Conservation (phyloP, 805 yeast species). For the Candida sanyiensis region DNA sequence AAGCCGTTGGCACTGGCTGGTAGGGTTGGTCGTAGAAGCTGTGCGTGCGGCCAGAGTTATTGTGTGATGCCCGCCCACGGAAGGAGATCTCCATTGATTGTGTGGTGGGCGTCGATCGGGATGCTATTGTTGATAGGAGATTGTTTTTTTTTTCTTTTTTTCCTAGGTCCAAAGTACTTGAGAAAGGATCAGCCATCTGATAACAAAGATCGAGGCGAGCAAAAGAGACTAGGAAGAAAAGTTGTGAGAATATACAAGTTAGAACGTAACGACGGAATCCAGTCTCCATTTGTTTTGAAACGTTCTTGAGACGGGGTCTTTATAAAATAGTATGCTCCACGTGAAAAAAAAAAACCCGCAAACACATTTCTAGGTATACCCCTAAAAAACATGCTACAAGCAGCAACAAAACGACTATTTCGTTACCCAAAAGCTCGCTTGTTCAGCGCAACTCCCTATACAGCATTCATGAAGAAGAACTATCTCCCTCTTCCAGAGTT, state of each 20-base stretch:
- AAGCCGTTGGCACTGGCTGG: constrained; percentile 15
- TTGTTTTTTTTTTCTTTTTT: not conserved
- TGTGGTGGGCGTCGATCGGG: not conserved
- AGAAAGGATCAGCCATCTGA: no score
- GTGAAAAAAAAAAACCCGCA: no score
- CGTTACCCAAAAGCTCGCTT: not conserved
- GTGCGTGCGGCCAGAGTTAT: not conserved
- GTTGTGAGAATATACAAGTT: no score
- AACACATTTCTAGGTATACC: no score
- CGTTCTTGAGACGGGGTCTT: no score
- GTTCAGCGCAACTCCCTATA: not conserved
- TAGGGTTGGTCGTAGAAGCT: constrained; percentile 4
- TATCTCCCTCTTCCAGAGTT: constrained; percentile 14
- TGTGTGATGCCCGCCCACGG: not conserved
- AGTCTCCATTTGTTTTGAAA: no score
- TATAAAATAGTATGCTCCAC: no score
- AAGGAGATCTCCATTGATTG: constrained; percentile 4
- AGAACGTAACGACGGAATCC: no score
- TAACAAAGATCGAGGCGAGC: no score
- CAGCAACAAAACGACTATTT: not conserved
- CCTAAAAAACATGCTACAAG: not conserved
- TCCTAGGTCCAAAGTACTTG: no score
- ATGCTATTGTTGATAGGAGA: not conserved
- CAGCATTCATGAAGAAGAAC: constrained; percentile 1
- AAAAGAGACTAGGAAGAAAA: no score